phyloP scores from a whole-genome alignment of 2,329 filamentous ascomycete genomes.

The Epichloe sibirici region DNA sequence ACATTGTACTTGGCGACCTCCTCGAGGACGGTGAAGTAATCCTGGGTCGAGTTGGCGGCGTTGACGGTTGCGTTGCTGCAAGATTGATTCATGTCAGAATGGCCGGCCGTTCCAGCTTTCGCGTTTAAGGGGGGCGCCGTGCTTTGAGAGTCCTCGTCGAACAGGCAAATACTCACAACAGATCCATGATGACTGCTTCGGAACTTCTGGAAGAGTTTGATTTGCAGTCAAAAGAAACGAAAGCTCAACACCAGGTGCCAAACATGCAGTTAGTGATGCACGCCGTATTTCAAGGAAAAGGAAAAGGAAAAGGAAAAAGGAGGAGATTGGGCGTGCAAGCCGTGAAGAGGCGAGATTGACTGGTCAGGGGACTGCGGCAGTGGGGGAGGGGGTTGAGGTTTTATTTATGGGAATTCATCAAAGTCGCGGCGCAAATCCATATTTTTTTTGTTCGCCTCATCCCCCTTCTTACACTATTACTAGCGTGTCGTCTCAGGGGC shows the following conservation, averaged over 20 bases:
- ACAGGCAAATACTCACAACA: conserved; percentile 14
- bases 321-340: neutral
- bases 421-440: neutral
- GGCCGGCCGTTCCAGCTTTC: neutral
- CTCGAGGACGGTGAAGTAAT: conserved; percentile 47
- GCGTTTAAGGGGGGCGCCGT: conserved; percentile 2
- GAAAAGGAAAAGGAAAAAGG: conserved; percentile 1
- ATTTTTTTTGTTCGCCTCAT: neutral
- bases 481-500: conserved; percentile 4
- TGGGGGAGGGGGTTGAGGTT: conserved; percentile 8
- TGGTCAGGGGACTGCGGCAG: neutral
- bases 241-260: neutral
- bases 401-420: conserved; percentile 7
- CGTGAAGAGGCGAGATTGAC: neutral
- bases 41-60: conserved; percentile 34
- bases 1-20: conserved; percentile 65
- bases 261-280: neutral
- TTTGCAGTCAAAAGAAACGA: neutral
- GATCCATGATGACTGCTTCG: conserved; percentile 19
- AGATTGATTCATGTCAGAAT: conserved; percentile 6
- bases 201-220: neutral
- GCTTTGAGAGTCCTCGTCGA: conserved; percentile 6
- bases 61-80: conserved; percentile 40
- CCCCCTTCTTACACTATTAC: neutral
- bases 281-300: neutral